These are phyloP conservation scores for Narthecium ossifragum DNA, from an alignment of 106 monocot species.

Conservation along the genomic window DNA sequence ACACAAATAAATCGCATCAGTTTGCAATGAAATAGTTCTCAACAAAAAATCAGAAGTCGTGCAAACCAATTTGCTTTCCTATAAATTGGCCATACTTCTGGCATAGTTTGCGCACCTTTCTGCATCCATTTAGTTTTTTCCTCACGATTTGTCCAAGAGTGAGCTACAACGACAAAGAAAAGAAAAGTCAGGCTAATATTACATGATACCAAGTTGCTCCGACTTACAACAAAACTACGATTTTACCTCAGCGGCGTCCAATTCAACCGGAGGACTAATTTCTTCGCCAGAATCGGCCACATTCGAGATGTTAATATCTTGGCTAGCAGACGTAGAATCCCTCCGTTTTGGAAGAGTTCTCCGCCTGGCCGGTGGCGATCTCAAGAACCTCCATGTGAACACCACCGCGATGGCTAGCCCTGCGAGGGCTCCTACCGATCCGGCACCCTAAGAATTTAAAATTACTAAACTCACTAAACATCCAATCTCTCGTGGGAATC, in stretches of 20 bases:
- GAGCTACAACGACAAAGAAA: slow-evolving; percentile 29
- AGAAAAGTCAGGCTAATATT: neutral
- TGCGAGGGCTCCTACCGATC: slow-evolving; percentile 63
- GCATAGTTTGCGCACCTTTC: slow-evolving; percentile 54
- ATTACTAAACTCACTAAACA: neutral
- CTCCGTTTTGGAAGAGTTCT: slow-evolving; percentile 32
- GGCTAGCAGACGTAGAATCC: slow-evolving; percentile 5
- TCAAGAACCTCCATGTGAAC: slow-evolving; percentile 68
- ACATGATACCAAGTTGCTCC: no score
- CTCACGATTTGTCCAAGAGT: slow-evolving; percentile 49
- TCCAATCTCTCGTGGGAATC: no score
- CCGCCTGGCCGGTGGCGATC: slow-evolving; percentile 29
- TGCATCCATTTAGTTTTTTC: slow-evolving; percentile 57
- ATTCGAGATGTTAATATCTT: neutral
- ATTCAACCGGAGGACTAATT: neutral
- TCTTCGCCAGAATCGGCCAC: neutral
- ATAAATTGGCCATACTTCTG: no score
- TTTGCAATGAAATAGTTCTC: no score
- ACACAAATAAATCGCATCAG: no score
- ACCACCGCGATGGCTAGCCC: slow-evolving; percentile 70
- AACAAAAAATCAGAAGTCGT: no score
- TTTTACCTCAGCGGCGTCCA: slow-evolving; percentile 12
- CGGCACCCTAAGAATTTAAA: slow-evolving; percentile 28
- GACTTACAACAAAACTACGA: no score
- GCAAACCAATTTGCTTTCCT: no score